These are phyloP conservation scores for Phoma sp. DNA, from an alignment of 2,329 filamentous ascomycete genomes.

Conservation along the genomic window DNA sequence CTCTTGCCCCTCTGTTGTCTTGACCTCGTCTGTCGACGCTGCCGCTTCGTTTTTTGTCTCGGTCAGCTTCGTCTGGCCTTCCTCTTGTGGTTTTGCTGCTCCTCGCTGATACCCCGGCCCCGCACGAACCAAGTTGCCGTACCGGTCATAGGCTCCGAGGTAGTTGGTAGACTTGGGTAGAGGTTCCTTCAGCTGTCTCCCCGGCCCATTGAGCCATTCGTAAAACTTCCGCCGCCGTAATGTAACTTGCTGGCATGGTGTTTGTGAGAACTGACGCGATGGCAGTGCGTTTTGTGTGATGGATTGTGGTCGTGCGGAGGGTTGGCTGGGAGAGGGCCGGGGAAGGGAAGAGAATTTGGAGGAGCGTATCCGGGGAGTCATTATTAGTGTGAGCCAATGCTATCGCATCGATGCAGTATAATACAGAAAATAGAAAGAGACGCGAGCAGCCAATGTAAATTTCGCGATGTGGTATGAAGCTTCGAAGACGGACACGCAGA, in stretches of 20 bases:
- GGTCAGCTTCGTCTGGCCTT: constrained; percentile 22
- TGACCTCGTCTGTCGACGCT: constrained; percentile 31
- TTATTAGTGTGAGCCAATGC: constrained; percentile 26
- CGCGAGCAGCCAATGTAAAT: constrained; percentile 16
- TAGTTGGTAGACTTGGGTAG: constrained; percentile 61
- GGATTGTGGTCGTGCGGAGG: constrained; percentile 30
- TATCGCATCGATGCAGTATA: constrained; percentile 37
- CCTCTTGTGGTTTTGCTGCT: constrained; percentile 20
- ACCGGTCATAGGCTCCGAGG: constrained; percentile 59
- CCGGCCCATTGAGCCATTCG: constrained; percentile 64
- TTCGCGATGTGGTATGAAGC: constrained; percentile 18
- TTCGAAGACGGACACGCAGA: constrained; percentile 25
- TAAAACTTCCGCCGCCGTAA: constrained; percentile 63
- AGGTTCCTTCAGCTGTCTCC: constrained; percentile 56
- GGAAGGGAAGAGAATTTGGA: constrained; percentile 34
- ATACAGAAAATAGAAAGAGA: constrained; percentile 15
- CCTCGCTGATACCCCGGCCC: constrained; percentile 30
- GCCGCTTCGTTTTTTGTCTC: constrained; percentile 32
- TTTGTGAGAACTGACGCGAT: constrained; percentile 46
- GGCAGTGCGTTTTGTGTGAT: constrained; percentile 29
- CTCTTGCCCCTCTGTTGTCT: constrained; percentile 38
- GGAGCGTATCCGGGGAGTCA: constrained; percentile 46
- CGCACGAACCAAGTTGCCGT: constrained; percentile 55
- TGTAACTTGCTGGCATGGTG: constrained; percentile 51
- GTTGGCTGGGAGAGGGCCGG: constrained; percentile 22